Conservation (phyloP, 306 rosid species). For the Psophocarpus tetragonolobus region DNA sequence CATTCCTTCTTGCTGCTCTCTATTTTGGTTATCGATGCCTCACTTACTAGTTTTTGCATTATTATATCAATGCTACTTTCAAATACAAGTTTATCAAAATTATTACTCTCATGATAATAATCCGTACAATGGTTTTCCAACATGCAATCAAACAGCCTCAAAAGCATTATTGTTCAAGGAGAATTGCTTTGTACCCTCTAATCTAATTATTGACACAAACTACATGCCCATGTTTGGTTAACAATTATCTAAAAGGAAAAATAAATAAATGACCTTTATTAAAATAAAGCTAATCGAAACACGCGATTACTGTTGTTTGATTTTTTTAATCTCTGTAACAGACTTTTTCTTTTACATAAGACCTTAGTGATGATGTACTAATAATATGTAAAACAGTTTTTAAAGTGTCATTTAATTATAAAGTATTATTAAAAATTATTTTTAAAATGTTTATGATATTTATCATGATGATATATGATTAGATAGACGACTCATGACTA, state of each 20-base stretch:
- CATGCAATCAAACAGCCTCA: not conserved
- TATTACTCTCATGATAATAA: no score
- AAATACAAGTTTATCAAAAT: no score
- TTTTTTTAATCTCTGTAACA: not conserved
- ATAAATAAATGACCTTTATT: not conserved
- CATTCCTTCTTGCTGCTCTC: constrained; percentile 44
- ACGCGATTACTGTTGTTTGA: not conserved
- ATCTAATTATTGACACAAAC: not conserved
- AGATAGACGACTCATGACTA: no score
- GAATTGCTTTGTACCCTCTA: not conserved
- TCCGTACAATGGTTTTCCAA: not conserved
- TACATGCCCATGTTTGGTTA: not conserved
- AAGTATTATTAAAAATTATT: no score
- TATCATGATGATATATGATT: no score
- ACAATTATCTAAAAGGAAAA: not conserved
- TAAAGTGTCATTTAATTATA: no score
- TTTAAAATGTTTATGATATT: no score
- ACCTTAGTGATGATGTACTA: no score
- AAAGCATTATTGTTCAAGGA: not conserved
- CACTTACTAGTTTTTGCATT: not conserved
- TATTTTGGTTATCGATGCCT: constrained; percentile 52
- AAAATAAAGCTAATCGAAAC: not conserved
- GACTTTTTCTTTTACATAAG: no score
- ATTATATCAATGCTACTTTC: no score
- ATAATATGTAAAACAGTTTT: no score